A percentile compares a stretch with the other conserved stretches of the same genome.
Evolutionary conservation across 2,329 filamentous ascomycete species (phyloP).

Genomic region (Exophiala dermatitidis): DNA sequence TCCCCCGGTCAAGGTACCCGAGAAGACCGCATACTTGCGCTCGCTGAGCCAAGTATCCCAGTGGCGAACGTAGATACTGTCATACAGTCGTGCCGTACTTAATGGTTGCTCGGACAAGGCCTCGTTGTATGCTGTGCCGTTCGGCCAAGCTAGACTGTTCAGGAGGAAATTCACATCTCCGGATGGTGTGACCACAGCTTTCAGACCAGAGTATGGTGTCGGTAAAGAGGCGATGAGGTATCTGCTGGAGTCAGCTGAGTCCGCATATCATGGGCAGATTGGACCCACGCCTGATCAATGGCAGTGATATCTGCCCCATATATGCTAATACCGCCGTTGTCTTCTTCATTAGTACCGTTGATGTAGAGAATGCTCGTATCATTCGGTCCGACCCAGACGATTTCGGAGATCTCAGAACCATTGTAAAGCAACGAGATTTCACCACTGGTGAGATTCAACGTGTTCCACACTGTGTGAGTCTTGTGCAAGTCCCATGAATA

Average conservation of each 20-base stretch:
- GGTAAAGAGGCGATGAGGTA: constrained; percentile 36
- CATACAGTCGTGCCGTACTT: constrained; percentile 64
- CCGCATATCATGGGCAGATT: background rate
- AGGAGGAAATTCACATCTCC: constrained; percentile 48
- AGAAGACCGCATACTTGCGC: constrained; percentile 66
- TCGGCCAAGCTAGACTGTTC: constrained; percentile 56
- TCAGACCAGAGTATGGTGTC: constrained; percentile 36
- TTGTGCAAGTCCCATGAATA: constrained; percentile 74
- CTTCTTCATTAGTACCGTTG: constrained; percentile 39
- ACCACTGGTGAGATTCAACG: constrained; percentile 63
- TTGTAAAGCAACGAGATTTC: constrained; percentile 60
- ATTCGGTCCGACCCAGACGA: constrained; percentile 66
- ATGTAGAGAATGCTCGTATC: constrained; percentile 53
- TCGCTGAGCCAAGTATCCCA: constrained; percentile 72
- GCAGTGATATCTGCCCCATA: constrained; percentile 34
- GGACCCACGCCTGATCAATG: constrained; percentile 31
- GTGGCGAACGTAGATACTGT: constrained; percentile 68
- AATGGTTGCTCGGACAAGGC: constrained; percentile 52
- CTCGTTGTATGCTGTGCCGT: constrained; percentile 63
- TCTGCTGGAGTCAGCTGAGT: constrained; percentile 22
- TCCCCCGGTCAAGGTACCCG: constrained; percentile 50
- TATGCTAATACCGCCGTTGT: constrained; percentile 36
- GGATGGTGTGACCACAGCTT: constrained; percentile 31
- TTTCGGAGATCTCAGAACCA: constrained; percentile 59
- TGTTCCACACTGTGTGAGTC: constrained; percentile 56